Evolutionary conservation across 306 rosid genomes (phyloP).

Genomic region (Ochetophila trinervis): DNA sequence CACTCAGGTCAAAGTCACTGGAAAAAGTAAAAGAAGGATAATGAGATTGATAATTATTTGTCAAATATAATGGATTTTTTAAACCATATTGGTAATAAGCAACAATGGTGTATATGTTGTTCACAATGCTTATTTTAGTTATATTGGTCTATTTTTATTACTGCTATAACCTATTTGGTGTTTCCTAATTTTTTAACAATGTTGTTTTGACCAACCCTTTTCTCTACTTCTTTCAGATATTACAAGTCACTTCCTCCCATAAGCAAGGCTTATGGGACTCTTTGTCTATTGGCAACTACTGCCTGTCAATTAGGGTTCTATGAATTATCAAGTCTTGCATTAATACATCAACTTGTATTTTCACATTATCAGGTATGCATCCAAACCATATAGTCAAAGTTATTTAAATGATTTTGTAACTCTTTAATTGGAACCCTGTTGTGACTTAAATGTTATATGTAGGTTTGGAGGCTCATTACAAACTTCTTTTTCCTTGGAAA

Average conservation of each 20-base stretch:
- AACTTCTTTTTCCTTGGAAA: constrained; percentile 85
- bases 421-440: neutral
- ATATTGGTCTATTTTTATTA: neutral
- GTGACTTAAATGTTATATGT: constrained; percentile 33
- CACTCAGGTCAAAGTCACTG: too few relatives aligned
- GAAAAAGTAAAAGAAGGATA: too few relatives aligned
- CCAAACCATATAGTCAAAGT: neutral
- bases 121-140: too few relatives aligned
- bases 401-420: too few relatives aligned
- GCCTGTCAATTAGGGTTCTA: constrained; percentile 53
- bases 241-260: constrained; percentile 89
- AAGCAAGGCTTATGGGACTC: constrained; percentile 83
- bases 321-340: constrained; percentile 27
- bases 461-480: constrained; percentile 93
- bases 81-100: too few relatives aligned
- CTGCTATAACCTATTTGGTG: neutral
- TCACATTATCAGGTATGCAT: constrained; percentile 63
- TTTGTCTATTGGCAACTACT: constrained; percentile 63
- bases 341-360: constrained; percentile 38
- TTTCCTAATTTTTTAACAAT: constrained; percentile 1
- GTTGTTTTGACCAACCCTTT: neutral
- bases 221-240: constrained; percentile 50
- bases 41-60: too few relatives aligned
- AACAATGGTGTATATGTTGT: too few relatives aligned
- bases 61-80: too few relatives aligned